A percentile compares a stretch with the other conserved stretches of the same genome.
Evolutionary conservation across 305 asterid species (phyloP).

Genomic region (Solanum hybrid): DNA sequence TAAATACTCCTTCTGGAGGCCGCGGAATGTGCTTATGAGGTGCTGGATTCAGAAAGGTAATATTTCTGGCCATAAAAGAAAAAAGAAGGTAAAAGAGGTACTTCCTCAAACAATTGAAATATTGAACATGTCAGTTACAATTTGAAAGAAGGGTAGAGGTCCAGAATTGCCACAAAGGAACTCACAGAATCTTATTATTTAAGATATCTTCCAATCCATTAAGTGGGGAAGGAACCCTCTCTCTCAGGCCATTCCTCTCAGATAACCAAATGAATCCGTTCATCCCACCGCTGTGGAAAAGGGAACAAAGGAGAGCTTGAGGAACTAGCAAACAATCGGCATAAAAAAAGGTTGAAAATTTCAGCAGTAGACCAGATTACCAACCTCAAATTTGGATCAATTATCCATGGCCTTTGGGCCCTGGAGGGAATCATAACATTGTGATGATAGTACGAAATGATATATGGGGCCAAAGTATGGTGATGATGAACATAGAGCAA

Average conservation of each 20-base stretch:
- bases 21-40: constrained; percentile 70
- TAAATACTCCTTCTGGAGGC: constrained; percentile 58
- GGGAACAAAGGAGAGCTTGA: constrained; percentile 13
- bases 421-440: constrained; percentile 20
- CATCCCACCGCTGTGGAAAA: constrained; percentile 68
- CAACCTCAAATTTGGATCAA: constrained; percentile 61
- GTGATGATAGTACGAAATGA: constrained; percentile 46
- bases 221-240: constrained; percentile 51
- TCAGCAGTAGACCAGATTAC: constrained; percentile 17
- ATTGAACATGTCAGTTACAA: background rate
- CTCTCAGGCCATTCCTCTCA: constrained; percentile 51
- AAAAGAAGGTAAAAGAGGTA: background rate
- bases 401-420: constrained; percentile 36
- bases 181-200: constrained; percentile 64
- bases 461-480: constrained; percentile 60
- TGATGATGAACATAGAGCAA: constrained; percentile 66
- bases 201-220: constrained; percentile 44
- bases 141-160: background rate
- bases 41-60: constrained; percentile 69
- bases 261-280: constrained; percentile 79
- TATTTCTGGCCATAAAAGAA: constrained; percentile 50
- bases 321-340: constrained; percentile 8
- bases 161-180: constrained; percentile 15
- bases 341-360: constrained; percentile 1
- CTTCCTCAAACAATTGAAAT: background rate